Conservation (phyloP, 495 filamentous ascomycete species). For the Podospora didyma region DNA sequence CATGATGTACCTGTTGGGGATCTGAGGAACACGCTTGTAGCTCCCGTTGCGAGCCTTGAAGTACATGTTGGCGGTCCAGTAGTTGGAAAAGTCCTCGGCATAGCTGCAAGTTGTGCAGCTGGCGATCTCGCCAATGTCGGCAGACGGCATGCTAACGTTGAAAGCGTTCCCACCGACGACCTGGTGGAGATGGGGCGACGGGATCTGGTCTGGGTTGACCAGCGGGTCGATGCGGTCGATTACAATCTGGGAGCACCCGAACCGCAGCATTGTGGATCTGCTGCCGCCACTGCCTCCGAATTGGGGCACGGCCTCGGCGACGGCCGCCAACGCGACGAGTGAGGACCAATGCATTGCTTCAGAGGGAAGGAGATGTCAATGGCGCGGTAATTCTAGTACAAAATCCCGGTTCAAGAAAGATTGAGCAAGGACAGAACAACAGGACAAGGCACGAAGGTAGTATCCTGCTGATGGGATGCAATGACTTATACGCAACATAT, state of each 20-base stretch:
- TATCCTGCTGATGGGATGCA: no score
- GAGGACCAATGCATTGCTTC: slow-evolving; percentile 35
- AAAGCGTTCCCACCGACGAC: slow-evolving; percentile 38
- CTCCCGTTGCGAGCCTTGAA: slow-evolving; percentile 39
- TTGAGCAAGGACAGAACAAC: no score
- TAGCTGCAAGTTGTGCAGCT: slow-evolving; percentile 36
- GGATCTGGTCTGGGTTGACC: slow-evolving; percentile 31
- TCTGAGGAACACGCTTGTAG: slow-evolving; percentile 37
- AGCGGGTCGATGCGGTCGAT: slow-evolving; percentile 37
- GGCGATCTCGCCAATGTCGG: slow-evolving; percentile 26
- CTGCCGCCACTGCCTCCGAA: slow-evolving; percentile 23
- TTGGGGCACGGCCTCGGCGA: slow-evolving; percentile 31
- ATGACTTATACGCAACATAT: no score
- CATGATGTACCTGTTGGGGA: slow-evolving; percentile 33
- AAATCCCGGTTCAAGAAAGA: no score
- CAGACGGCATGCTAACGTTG: slow-evolving; percentile 26
- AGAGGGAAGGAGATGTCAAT: neutral
- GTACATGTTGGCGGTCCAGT: slow-evolving; percentile 43
- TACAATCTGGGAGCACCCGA: slow-evolving; percentile 39
- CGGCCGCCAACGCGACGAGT: slow-evolving; percentile 24
- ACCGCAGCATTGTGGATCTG: slow-evolving; percentile 28
- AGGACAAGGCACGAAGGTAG: no score
- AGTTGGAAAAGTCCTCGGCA: slow-evolving; percentile 39
- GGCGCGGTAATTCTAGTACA: no score
- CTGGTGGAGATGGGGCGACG: slow-evolving; percentile 37